These are phyloP conservation scores for Coniella vitis DNA, from an alignment of 2,329 filamentous ascomycete species.

Conservation along the genomic window DNA sequence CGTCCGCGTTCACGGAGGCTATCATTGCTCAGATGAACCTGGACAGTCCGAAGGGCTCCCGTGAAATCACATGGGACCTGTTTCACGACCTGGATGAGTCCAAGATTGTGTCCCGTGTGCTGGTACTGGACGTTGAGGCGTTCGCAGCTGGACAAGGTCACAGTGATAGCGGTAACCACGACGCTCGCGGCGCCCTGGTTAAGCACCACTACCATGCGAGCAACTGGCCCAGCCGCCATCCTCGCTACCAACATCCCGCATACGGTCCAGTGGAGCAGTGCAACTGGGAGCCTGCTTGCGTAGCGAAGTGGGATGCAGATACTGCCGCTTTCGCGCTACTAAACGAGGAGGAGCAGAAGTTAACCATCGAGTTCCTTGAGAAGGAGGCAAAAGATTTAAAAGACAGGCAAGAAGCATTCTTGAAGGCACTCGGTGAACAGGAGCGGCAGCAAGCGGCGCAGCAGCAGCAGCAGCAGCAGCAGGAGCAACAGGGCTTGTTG, in stretches of 20 bases:
- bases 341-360: conserved; percentile 51
- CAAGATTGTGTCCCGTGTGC: conserved; percentile 54
- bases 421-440: conserved; percentile 9
- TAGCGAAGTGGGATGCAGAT: conserved; percentile 59
- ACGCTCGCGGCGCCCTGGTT: conserved; percentile 58
- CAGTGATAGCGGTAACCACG: conserved; percentile 65
- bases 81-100: conserved; percentile 64
- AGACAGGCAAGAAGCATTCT: conserved; percentile 18
- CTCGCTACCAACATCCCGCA: conserved; percentile 59
- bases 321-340: conserved; percentile 53
- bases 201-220: conserved; percentile 72
- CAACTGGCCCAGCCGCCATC: conserved; percentile 61
- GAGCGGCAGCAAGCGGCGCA: neutral
- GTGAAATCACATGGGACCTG: conserved; percentile 50
- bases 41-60: conserved; percentile 24
- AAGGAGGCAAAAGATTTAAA: conserved; percentile 17
- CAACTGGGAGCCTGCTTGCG: conserved; percentile 62
- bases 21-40: conserved; percentile 58
- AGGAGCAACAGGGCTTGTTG: neutral
- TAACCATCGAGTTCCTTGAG: conserved; percentile 33
- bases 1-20: conserved; percentile 61
- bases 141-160: conserved; percentile 69
- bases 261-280: conserved; percentile 65
- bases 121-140: conserved; percentile 64
- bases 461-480: neutral